phyloP scores from a whole-genome alignment of 371 early-diverging fungal species.

The Mucor circinelloides region DNA sequence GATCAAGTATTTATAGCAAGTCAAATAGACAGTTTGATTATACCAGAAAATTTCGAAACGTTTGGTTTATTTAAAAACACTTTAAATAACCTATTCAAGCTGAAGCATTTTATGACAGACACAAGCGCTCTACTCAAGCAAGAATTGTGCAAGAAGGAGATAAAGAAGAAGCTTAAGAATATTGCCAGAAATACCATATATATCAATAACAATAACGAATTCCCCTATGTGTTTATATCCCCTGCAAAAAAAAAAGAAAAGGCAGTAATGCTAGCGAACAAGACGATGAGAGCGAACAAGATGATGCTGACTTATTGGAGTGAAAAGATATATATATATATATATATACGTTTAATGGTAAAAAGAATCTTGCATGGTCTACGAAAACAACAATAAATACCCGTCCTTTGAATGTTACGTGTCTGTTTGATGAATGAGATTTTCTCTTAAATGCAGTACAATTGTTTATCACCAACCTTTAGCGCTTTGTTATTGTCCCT shows the following conservation, averaged over 20 bases:
- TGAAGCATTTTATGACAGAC: slow-evolving; percentile 18
- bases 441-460: neutral
- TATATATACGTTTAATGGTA: slow-evolving; percentile 16
- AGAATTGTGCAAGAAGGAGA: slow-evolving; percentile 21
- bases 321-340: slow-evolving; percentile 19
- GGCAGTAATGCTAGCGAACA: slow-evolving; percentile 3
- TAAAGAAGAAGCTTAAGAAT: slow-evolving; percentile 13
- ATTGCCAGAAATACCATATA: slow-evolving; percentile 19
- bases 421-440: slow-evolving; percentile 18
- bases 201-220: slow-evolving; percentile 18
- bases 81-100: slow-evolving; percentile 18
- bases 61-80: slow-evolving; percentile 20
- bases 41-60: slow-evolving; percentile 22
- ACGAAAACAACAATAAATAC: slow-evolving; percentile 20
- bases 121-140: slow-evolving; percentile 18
- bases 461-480: no score
- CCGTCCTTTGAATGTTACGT: slow-evolving; percentile 18
- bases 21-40: slow-evolving; percentile 21
- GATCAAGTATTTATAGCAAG: slow-evolving; percentile 19
- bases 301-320: slow-evolving; percentile 21
- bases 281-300: slow-evolving; percentile 7
- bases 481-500: no score
- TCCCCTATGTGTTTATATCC: slow-evolving; percentile 19
- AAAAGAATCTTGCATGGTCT: slow-evolving; percentile 17
- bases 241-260: slow-evolving; percentile 19